Evolutionary conservation across 2,329 filamentous ascomycete species (phyloP).

Genomic region (Atkinsonella texensis): DNA sequence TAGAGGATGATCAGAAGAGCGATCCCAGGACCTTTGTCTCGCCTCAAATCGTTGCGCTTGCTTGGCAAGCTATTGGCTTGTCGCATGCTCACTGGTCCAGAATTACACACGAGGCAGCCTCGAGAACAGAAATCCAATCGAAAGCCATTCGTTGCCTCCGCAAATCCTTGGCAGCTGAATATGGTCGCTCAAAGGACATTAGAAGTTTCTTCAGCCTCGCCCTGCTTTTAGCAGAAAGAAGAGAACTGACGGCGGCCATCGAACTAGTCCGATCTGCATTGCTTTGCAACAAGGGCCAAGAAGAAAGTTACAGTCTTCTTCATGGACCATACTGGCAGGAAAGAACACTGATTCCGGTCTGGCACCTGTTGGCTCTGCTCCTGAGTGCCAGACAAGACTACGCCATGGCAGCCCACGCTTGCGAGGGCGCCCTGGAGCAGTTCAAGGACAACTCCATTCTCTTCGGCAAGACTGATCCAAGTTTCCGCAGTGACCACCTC

Average conservation of each 20-base stretch:
- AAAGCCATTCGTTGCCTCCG: constrained; percentile 68
- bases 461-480: constrained; percentile 48
- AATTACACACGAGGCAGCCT: constrained; percentile 62
- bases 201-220: constrained; percentile 71
- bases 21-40: constrained; percentile 36
- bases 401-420: constrained; percentile 65
- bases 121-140: constrained; percentile 59
- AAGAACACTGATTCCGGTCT: constrained; percentile 60
- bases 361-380: constrained; percentile 82
- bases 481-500: constrained; percentile 54
- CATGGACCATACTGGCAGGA: constrained; percentile 48
- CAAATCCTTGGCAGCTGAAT: constrained; percentile 56
- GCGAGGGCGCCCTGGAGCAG: constrained; percentile 84
- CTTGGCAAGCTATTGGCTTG: constrained; percentile 77
- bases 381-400: constrained; percentile 82
- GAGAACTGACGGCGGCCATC: constrained; percentile 70
- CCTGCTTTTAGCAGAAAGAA: constrained; percentile 75
- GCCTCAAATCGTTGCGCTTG: constrained; percentile 50
- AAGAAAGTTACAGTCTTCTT: constrained; percentile 29
- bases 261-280: constrained; percentile 71
- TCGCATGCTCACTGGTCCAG: constrained; percentile 81
- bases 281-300: constrained; percentile 40
- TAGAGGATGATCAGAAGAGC: constrained; percentile 17
- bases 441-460: constrained; percentile 62
- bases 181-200: constrained; percentile 54